Base-by-base conservation (phyloP, 148 eudicot species). In the Agrostemma githago region DNA sequence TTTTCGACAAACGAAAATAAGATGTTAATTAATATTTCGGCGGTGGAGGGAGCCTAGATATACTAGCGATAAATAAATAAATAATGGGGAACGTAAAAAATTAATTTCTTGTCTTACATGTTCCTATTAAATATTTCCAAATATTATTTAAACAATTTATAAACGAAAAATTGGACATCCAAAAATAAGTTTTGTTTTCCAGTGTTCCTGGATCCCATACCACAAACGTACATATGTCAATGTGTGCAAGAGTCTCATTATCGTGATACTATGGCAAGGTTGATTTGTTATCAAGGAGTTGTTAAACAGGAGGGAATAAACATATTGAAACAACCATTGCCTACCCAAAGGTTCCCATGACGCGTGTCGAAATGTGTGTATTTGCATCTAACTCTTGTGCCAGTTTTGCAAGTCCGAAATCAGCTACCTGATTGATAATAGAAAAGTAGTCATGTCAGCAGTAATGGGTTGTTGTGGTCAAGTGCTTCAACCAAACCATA, bases 321-420 rank as follows among this genome's bases (percentile, higher is more conserved):
- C 37, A 16, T 68, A 75, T 5, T 61, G 60, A 58, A 71, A 17
- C 1, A 60, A 14, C 0, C 40, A 15, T 68, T 51, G 51, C 77
- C 54, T 74, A 85, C 87, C 87, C 87, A 64, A 85, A 85, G 37
- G 87, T 85, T 61, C 87, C 87, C 87, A 85, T 85, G 66, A 85
- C 87, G 19, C 87, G 85, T 9, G 87, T 85, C 21, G 87, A 85
- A 51, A 85, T 79, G 68, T 85, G 87, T 48, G 87, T 79, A 72
- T 84, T 77, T 59, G 73, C 74, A 51, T 85, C 87, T 64, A 85
- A 72, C 73, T 85, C 87, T 60, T 80, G 83, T 53, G 87, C 87
- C 72, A 85, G 62, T 77, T 85, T 85, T 42, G 87, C 87, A 48
- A 85, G 76, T 54, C 87, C 87, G 61, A 85, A 85, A 77, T 85